Base-by-base conservation (phyloP, 345 rosid genomes). In the Nasturtium officinale region DNA sequence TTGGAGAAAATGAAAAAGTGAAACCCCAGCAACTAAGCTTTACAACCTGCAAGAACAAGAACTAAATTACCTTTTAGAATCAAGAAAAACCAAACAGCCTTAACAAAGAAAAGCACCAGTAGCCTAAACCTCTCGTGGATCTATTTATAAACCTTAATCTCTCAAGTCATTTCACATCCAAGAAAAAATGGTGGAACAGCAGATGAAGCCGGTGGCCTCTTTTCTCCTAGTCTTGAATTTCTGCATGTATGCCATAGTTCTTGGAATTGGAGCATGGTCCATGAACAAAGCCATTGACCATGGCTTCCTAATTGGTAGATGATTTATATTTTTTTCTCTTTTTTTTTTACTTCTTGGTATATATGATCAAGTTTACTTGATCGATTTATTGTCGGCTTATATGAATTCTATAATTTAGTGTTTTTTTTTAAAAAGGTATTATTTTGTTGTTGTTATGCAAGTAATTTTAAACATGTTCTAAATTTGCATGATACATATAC, bases 261-360 rank as follows among this genome's bases (percentile, higher is more conserved):
- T 92, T 10, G 92, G 92, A 50, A 90, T 92, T 70, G 93, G 87
- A 35, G 85, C 88, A 13, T 92, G 98, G 97, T 92, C 98, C 16
- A 83, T 87, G 72, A 85, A 92, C 74, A 82, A 68, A 66, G 96
- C 98, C 16, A 89, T 90, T 35, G 82, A 87, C n/a, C 84, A 82
- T 67, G 97, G 96, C 25, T 92, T 92, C 81, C 53, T 86, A 78
- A 89, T 92, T 26, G 98, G 98, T 90, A 83, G 67, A 25, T 63
- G 2, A 12, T 32, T 18, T 8, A 3, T 9, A 30, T 47, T 15
- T 1, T 3, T n/a, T 46, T 3, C 11, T 25, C 35, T 53, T 23
- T 53, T 26, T 0, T 33, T 46, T 56, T 32, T 3, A 16, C 13
- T 8, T 67, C 16, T 67, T 67, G 25, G 48, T 35, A 47, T n/a